Percentiles rank a stretch among this genome's conserved stretches.
Evolutionary conservation across 2,329 filamentous ascomycete genomes (phyloP).

Genomic region (Torrubiellomyces zombiae): DNA sequence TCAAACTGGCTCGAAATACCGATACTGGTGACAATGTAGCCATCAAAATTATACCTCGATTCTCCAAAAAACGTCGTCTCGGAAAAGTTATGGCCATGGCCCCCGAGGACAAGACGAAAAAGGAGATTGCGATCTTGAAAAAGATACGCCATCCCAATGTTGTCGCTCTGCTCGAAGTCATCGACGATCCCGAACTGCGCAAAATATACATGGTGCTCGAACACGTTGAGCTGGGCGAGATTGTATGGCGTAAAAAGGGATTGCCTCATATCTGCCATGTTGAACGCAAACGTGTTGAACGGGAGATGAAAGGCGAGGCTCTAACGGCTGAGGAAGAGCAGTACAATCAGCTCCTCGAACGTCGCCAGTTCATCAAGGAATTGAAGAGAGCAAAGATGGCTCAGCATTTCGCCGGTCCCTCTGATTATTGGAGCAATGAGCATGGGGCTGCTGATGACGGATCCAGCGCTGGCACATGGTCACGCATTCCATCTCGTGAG

Average conservation of each 20-base stretch:
- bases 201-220: conserved; percentile 98
- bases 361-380: conserved; percentile 40
- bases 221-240: conserved; percentile 85
- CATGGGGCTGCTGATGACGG: conserved; percentile 47
- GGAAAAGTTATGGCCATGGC: conserved; percentile 57
- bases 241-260: conserved; percentile 84
- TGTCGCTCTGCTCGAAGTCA: conserved; percentile 87
- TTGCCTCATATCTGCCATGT: conserved; percentile 66
- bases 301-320: conserved; percentile 46
- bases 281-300: conserved; percentile 67
- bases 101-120: conserved; percentile 68
- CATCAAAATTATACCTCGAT: conserved; percentile 96
- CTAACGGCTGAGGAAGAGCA: conserved; percentile 42
- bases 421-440: conserved; percentile 72
- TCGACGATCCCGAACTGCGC: conserved; percentile 87
- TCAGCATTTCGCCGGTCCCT: conserved; percentile 30
- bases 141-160: conserved; percentile 97
- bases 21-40: conserved; percentile 66
- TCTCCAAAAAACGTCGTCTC: conserved; percentile 83
- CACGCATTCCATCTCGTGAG: conserved; percentile 24
- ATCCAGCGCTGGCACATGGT: conserved; percentile 20
- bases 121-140: conserved; percentile 94
- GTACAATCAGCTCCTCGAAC: conserved; percentile 41
- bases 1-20: conserved; percentile 79
- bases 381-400: conserved; percentile 38